Evolutionary conservation across 371 early-diverging fungal species (phyloP).

Genomic region (Mucor irregularis): DNA sequence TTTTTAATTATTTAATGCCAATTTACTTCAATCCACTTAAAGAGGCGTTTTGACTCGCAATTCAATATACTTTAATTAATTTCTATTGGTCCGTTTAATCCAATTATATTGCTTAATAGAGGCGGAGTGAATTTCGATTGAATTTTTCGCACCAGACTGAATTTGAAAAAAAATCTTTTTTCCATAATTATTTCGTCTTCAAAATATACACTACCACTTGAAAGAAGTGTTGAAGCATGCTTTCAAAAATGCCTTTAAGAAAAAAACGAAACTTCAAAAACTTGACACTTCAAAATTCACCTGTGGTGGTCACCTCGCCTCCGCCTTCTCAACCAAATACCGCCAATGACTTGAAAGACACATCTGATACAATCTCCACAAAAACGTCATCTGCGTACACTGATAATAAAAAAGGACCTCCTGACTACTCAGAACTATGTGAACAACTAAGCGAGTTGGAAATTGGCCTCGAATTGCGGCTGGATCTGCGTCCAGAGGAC

Average conservation of each 20-base stretch:
- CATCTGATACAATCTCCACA: conserved; percentile 2
- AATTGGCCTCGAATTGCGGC: conserved; percentile 71
- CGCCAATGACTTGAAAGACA: conserved; percentile 1
- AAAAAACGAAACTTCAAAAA: conserved; percentile 79
- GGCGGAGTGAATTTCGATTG: no score
- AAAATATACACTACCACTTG: not conserved
- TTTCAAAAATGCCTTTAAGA: conserved; percentile 54
- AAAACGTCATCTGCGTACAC: not conserved
- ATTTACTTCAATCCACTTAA: no score
- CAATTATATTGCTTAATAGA: no score
- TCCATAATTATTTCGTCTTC: not conserved
- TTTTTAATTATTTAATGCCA: no score
- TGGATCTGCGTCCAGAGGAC: conserved; percentile 85
- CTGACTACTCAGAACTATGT: conserved; percentile 39
- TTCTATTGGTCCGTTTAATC: no score
- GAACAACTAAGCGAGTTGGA: conserved; percentile 63
- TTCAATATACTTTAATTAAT: no score
- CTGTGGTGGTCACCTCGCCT: conserved; percentile 38
- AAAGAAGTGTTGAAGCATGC: conserved; percentile 20
- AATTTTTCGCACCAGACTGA: no score
- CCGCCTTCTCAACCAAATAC: conserved; percentile 11
- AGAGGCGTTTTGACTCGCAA: no score
- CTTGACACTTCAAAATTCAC: conserved; percentile 54
- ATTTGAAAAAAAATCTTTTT: no score
- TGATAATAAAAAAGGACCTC: conserved; percentile 5